Evolutionary conservation across 768 basidiomycete genomes (phyloP), one percentile per base, ranked within the genome.

Genomic region (Boletus fagicola): DNA sequence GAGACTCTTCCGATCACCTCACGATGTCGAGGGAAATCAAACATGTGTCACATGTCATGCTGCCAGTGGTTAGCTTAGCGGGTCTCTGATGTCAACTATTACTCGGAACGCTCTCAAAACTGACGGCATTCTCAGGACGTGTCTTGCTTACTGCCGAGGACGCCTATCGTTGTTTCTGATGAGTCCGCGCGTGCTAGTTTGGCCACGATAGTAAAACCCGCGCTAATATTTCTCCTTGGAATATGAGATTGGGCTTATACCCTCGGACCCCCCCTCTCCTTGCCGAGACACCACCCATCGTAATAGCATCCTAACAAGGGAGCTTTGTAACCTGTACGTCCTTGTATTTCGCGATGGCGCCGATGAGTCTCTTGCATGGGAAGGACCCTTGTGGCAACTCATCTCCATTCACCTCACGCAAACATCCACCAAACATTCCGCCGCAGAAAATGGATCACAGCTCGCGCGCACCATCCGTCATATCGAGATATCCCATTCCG

Each of bases 81-180:
- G 3, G 38, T 42, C 5, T 28, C 33, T 33, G 44, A 4, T 43
- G 44, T 53, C 48, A 53, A 31, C 45, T 31, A 30, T 24, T 40
- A 43, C 46, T 39, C 43, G 24, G 36, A 35, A 35, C 20, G 47
- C 5, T n/a, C 30, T 31, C 44, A 22, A 20, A 42, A 8, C 12
- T 52, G n/a, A 56, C 65, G 62, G 65, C 65, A 61, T 61, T 33
- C 38, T 50, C 36, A 50, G 36, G 49, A 39, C 9, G 5, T 35
- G 20, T 33, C 26, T 16, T 46, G 11, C 44, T 56, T 43, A 11
- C 44, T 62, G 20, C 63, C 56, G 47, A 56, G 20, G 46, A 30
- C n/a, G n/a, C n/a, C n/a, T n/a, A n/a, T 42, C 8, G 22, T 31
- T 35, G 11, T 46, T 46, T 42, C 46, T 40, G 26, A n/a, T 9